phyloP scores from a whole-genome alignment of 257 asterid genomes.

The Rubia yunnanensis region DNA sequence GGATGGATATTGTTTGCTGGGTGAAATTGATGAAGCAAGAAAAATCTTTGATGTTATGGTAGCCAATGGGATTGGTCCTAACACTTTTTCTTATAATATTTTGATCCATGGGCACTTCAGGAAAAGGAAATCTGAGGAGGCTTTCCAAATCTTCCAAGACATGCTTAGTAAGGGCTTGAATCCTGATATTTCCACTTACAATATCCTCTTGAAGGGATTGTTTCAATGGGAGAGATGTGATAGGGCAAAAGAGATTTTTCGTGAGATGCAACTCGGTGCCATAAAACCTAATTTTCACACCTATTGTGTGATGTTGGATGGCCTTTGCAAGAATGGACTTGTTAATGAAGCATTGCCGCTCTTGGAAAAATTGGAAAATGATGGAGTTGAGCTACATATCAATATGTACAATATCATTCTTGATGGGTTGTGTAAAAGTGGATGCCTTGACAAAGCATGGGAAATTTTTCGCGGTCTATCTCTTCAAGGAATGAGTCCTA shows the following conservation, averaged over 20 bases:
- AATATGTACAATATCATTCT: not conserved
- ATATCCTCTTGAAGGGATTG: slow-evolving; percentile 23
- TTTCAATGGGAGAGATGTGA: slow-evolving; percentile 11
- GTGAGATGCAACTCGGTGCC: not conserved
- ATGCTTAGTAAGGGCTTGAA: slow-evolving; percentile 14
- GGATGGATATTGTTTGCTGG: not conserved
- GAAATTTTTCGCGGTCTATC: not conserved
- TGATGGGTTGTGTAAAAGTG: slow-evolving; percentile 17
- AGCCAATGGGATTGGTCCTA: slow-evolving; percentile 5
- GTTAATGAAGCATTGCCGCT: slow-evolving; percentile 17
- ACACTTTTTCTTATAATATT: slow-evolving; percentile 9
- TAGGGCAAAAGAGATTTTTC: not conserved
- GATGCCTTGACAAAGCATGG: slow-evolving; percentile 2
- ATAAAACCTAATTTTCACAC: slow-evolving; percentile 11
- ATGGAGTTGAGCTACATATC: not conserved
- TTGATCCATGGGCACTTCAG: slow-evolving; percentile 25
- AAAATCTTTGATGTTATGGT: slow-evolving; percentile 8
- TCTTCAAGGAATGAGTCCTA: slow-evolving; percentile 7
- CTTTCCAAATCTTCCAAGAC: slow-evolving; percentile 16
- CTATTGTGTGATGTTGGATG: slow-evolving; percentile 7
- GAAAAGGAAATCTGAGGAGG: slow-evolving; percentile 20
- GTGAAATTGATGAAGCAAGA: slow-evolving; percentile 1
- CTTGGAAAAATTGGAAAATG: not conserved
- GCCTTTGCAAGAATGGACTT: slow-evolving; percentile 1
- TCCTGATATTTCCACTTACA: slow-evolving; percentile 10